These are phyloP conservation scores for Vitis hybrid DNA, from an alignment of 177 flowering plant species.

Conservation along the genomic window DNA sequence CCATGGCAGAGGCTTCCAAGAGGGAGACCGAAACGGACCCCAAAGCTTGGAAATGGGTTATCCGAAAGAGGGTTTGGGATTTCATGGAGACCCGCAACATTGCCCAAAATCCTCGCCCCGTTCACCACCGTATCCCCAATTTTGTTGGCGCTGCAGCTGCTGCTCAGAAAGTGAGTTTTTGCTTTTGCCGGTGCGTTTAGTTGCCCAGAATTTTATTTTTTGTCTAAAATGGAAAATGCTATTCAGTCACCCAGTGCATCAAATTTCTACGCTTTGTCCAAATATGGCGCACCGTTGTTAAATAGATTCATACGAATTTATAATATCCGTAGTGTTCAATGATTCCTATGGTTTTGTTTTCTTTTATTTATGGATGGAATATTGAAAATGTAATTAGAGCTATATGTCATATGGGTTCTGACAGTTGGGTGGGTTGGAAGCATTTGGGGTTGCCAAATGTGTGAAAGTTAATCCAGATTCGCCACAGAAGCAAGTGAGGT, in stretches of 20 bases:
- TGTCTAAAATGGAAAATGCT: too few species aligned
- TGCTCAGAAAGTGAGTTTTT: slow-evolving; percentile 44
- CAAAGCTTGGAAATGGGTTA: slow-evolving; percentile 89
- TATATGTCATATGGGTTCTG: slow-evolving; percentile 8
- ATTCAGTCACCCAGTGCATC: too few species aligned
- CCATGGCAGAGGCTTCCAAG: slow-evolving; percentile 64
- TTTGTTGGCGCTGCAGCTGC: slow-evolving; percentile 73
- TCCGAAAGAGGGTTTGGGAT: slow-evolving; percentile 85
- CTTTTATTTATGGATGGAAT: too few species aligned
- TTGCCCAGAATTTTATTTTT: not conserved
- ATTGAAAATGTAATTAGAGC: too few species aligned
- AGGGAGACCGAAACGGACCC: slow-evolving; percentile 36
- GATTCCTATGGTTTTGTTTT: too few species aligned
- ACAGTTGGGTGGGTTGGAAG: slow-evolving; percentile 69
- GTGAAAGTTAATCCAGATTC: slow-evolving; percentile 94
- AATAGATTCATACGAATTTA: too few species aligned
- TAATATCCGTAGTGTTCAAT: too few species aligned
- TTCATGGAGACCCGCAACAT: slow-evolving; percentile 71
- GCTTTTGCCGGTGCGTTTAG: not conserved
- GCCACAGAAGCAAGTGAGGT: slow-evolving; percentile 86
- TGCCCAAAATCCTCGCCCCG: slow-evolving; percentile 84
- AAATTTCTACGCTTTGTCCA: too few species aligned
- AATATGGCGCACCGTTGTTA: too few species aligned
- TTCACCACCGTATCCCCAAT: slow-evolving; percentile 89
- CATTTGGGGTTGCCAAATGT: slow-evolving; percentile 50